Evolutionary conservation across 352 stramenopile genomes (phyloP), one percentile per base, ranked within the genome.

Genomic region (Pythium graminicola): DNA sequence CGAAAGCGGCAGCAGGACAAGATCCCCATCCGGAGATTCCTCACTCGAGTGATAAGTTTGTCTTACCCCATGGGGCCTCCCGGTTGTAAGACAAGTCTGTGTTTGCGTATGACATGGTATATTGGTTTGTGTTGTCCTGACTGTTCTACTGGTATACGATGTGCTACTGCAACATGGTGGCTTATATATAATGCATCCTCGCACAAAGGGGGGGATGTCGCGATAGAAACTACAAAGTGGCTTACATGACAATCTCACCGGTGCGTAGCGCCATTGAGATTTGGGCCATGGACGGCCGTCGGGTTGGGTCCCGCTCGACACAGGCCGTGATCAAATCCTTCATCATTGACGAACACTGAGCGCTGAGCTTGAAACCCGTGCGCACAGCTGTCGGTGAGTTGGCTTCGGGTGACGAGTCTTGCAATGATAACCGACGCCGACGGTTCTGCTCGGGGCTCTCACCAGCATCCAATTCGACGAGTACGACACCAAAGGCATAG

Each of bases 381-480:
- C 66, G 72, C 50, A 64, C 67, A 3, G 60, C 57, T 22, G 62
- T 77, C 3, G 72, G 66, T 4, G 69, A 73, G 20, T 79, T 50
- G 31, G 40, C 26, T 10, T 47, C 50, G 1, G 56, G 33, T 3
- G 32, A 52, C 17, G 46, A 51, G 23, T 72, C 63, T 42, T 72
- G 59, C 23, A 74, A 62, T 53, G 73, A 72, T 16, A 66, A 57
- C 20, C 78, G 53, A 1, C 65, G 74, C 27, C 69, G 54, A 17
- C 72, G 64, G 53, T 92, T 85, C 48, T 79, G 67, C 32, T 84
- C 70, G 0, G 79, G 81, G 22, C 73, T 82, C 53, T 86, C 74
- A 17, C 77, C 75, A 5, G 78, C 73, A 45, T 86, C 77, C 23
- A 93, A 69, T 52, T 93, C 81, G 22, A 89, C 79, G 27, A 93